A percentile compares a stretch with the other conserved stretches of the same genome.
Conservation (phyloP, 805 yeast genomes). For the Saccharomyces paradoxus region DNA sequence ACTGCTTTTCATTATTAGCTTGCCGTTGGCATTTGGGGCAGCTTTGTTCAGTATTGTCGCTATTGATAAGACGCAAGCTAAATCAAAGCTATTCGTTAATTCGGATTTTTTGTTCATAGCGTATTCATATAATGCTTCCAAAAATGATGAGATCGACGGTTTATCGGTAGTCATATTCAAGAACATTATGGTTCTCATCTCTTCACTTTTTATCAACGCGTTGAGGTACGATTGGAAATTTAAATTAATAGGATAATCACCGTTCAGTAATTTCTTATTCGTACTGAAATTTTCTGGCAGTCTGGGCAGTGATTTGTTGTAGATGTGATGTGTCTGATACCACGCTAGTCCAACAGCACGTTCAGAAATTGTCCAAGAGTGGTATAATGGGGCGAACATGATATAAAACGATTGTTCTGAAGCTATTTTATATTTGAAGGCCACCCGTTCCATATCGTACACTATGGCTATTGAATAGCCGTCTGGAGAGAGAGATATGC, state of each 20-base stretch:
- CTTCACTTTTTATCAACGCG: conserved; percentile 10
- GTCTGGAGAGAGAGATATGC: conserved; percentile 24
- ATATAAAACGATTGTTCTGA: conserved; percentile 22
- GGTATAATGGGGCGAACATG: conserved; percentile 22
- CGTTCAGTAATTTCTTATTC: background rate
- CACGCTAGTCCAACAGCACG: conserved; percentile 26
- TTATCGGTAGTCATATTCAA: conserved; percentile 14
- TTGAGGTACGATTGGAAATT: conserved; percentile 18
- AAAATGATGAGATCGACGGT: conserved; percentile 15
- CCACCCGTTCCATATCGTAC: conserved; percentile 22
- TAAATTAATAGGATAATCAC: conserved; percentile 7
- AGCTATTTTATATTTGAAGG: conserved; percentile 24
- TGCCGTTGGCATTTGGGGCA: conserved; percentile 5
- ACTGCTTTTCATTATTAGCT: conserved; percentile 17
- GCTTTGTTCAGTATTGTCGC: conserved; percentile 10
- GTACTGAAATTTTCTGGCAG: conserved; percentile 1
- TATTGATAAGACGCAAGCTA: conserved; percentile 18
- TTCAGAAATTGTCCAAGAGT: conserved; percentile 21
- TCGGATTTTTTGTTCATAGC: conserved; percentile 13
- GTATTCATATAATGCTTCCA: conserved; percentile 21
- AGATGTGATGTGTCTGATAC: conserved; percentile 29
- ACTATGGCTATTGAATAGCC: conserved; percentile 23
- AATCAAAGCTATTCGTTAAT: conserved; percentile 21
- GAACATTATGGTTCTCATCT: conserved; percentile 17
- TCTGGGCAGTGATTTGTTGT: conserved; percentile 17